Conservation (phyloP, 139 green algal genomes). For the Tetradesmus lagerheimii region DNA sequence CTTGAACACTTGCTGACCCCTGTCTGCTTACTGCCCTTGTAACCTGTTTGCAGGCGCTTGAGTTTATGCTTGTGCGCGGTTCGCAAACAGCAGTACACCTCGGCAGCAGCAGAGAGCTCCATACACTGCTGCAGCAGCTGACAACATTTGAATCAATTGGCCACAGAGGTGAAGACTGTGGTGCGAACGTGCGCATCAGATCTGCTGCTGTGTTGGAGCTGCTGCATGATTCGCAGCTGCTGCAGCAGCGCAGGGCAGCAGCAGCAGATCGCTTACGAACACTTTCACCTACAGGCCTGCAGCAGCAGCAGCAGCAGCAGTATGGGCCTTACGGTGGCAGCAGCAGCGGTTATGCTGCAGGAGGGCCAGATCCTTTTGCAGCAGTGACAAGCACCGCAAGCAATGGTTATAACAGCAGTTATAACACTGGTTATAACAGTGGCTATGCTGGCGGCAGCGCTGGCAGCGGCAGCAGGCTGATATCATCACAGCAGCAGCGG, state of each 20-base stretch:
- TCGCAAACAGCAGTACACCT: conserved; percentile 56
- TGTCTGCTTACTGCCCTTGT: neutral
- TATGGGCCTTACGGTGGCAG: neutral
- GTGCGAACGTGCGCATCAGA: conserved; percentile 89
- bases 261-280: conserved; percentile 27
- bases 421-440: neutral
- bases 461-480: conserved; percentile 4
- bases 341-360: conserved; percentile 7
- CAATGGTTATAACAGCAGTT: neutral
- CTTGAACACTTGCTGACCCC: too few species aligned
- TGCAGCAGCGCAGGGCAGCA: conserved; percentile 63
- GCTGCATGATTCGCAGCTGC: conserved; percentile 60
- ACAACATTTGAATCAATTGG: conserved; percentile 80
- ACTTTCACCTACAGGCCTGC: conserved; percentile 34
- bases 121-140: conserved; percentile 71
- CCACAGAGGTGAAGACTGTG: conserved; percentile 76
- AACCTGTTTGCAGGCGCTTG: conserved; percentile 87
- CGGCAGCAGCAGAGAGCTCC: conserved; percentile 55
- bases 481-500: too few species aligned
- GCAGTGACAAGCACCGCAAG: conserved; percentile 3
- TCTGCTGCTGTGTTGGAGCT: conserved; percentile 68
- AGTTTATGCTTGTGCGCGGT: conserved; percentile 86
- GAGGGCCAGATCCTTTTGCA: neutral
- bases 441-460: neutral
- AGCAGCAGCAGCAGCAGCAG: conserved; percentile 19